These are phyloP conservation scores for Phycomyces blakesleeanus DNA, from an alignment of 192 early-diverging fungal genomes.

Conservation along the genomic window DNA sequence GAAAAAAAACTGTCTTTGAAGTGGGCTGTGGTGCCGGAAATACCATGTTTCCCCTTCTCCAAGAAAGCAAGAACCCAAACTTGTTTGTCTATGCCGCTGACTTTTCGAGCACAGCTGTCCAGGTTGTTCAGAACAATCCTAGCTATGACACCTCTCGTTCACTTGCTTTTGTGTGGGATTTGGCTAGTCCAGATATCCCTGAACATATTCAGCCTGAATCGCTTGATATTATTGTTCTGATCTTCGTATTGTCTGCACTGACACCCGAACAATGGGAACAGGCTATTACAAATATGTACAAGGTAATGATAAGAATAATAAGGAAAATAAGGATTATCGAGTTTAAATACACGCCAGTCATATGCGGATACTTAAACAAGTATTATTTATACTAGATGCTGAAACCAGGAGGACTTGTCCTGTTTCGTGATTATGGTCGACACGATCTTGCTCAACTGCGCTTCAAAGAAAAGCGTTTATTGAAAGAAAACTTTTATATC, in stretches of 20 bases:
- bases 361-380: too few species aligned
- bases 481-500: conserved; percentile 95
- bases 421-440: conserved; percentile 95
- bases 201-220: conserved; percentile 72
- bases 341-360: too few species aligned
- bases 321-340: too few species aligned
- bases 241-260: conserved; percentile 95
- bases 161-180: conserved; percentile 94
- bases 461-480: conserved; percentile 86
- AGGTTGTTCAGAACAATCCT: conserved; percentile 82
- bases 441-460: conserved; percentile 97
- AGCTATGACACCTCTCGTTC: conserved; percentile 68
- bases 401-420: conserved; percentile 85
- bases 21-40: conserved; percentile 98
- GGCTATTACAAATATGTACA: conserved; percentile 77
- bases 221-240: conserved; percentile 87
- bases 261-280: conserved; percentile 80
- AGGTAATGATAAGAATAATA: conserved; percentile 36
- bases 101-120: conserved; percentile 85
- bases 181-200: conserved; percentile 68
- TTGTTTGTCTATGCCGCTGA: conserved; percentile 93
- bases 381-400: conserved; percentile 40
- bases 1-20: conserved; percentile 71
- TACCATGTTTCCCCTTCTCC: conserved; percentile 89
- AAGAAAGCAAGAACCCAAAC: conserved; percentile 66